Conservation (phyloP, 768 basidiomycete genomes). For the Podaxis sp. region DNA sequence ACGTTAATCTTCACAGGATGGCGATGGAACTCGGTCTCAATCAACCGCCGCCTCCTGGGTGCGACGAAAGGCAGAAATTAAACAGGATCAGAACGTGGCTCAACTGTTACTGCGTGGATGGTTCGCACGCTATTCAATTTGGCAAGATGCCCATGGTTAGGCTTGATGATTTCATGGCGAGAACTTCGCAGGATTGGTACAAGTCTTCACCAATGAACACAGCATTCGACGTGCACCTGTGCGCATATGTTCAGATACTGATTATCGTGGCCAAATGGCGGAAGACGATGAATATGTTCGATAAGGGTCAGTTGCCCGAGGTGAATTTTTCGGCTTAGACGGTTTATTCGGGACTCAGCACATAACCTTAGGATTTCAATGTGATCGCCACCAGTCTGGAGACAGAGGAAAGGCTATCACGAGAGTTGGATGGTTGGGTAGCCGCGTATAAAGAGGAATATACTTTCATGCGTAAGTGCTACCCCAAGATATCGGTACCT, state of each 20-base stretch:
- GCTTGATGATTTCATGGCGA: constrained; percentile 60
- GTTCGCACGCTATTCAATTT: constrained; percentile 72
- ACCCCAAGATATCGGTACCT: not conserved
- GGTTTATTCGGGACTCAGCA: not conserved
- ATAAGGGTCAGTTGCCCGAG: constrained; percentile 10
- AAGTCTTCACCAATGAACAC: constrained; percentile 37
- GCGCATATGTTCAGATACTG: constrained; percentile 53
- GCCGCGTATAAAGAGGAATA: constrained; percentile 40
- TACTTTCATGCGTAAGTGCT: constrained; percentile 32
- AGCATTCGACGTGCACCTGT: constrained; percentile 47
- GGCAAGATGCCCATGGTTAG: constrained; percentile 70
- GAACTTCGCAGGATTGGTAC: constrained; percentile 52
- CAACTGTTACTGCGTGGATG: constrained; percentile 74
- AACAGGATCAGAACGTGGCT: constrained; percentile 78
- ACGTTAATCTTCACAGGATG: constrained; percentile 42
- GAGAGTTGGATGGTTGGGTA: constrained; percentile 40
- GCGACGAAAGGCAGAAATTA: constrained; percentile 62
- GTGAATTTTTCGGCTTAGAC: not conserved
- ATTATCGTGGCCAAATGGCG: constrained; percentile 50
- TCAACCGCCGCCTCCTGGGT: constrained; percentile 46
- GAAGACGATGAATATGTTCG: constrained; percentile 15
- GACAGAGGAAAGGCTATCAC: constrained; percentile 36
- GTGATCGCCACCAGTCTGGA: constrained; percentile 33
- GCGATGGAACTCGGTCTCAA: constrained; percentile 72
- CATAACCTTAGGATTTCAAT: constrained; percentile 30